Conservation (phyloP, 2,329 filamentous ascomycete genomes). For the Blastomyces gilchristii region DNA sequence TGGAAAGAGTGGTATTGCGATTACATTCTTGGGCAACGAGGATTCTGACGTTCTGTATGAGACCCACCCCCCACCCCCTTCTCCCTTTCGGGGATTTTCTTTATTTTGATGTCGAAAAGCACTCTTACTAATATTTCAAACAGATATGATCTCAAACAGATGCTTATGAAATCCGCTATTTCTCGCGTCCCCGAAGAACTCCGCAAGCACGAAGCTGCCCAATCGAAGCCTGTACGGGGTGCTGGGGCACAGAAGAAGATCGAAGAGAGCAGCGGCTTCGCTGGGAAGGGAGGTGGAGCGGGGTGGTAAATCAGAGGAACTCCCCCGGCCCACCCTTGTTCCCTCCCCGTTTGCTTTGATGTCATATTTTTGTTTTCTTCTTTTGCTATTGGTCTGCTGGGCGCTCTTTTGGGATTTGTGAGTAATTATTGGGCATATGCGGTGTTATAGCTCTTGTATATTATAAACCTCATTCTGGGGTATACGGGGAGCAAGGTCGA, state of each 20-base stretch:
- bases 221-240: slow-evolving; percentile 56
- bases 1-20: slow-evolving; percentile 89
- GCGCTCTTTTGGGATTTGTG: neutral
- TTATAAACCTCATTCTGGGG: neutral
- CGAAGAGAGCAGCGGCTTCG: slow-evolving; percentile 33
- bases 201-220: slow-evolving; percentile 79
- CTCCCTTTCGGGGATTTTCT: slow-evolving; percentile 7
- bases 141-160: slow-evolving; percentile 79
- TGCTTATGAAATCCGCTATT: slow-evolving; percentile 81
- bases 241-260: slow-evolving; percentile 37
- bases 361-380: neutral
- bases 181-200: slow-evolving; percentile 87
- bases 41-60: slow-evolving; percentile 73
- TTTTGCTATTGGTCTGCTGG: neutral
- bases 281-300: slow-evolving; percentile 25
- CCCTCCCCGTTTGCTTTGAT: neutral
- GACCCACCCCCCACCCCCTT: neutral
- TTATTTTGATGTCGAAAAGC: neutral
- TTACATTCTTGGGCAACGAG: slow-evolving; percentile 88
- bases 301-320: neutral
- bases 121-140: slow-evolving; percentile 15
- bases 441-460: neutral
- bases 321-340: neutral
- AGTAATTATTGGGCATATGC: neutral
- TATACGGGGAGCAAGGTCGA: neutral